Evolutionary conservation across 2,329 filamentous ascomycete species (phyloP).

Genomic region (Aspergillus fijiensis): DNA sequence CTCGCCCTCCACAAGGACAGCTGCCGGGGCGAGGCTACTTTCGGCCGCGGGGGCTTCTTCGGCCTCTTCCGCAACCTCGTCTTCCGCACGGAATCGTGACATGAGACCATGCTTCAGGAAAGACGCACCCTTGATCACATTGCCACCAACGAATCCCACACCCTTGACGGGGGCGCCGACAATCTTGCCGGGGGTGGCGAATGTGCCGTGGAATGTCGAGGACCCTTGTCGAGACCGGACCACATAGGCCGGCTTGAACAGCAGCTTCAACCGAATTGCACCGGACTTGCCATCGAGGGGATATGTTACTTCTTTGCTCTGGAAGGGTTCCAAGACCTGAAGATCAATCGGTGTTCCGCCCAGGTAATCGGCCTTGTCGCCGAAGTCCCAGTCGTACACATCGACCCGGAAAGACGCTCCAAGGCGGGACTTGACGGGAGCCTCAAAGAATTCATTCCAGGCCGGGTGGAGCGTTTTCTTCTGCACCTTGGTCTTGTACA

Average conservation of each 20-base stretch:
- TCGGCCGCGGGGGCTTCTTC: conserved; percentile 17
- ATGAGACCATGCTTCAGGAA: conserved; percentile 86
- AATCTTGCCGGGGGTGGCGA: conserved; percentile 81
- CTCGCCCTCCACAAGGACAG: conserved; percentile 32
- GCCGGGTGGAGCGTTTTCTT: conserved; percentile 95
- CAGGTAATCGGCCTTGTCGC: conserved; percentile 89
- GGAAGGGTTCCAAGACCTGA: conserved; percentile 79
- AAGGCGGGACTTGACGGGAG: conserved; percentile 77
- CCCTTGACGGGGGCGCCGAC: conserved; percentile 96
- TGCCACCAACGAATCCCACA: conserved; percentile 74
- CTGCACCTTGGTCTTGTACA: conserved; percentile 92
- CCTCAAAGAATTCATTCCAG: conserved; percentile 97
- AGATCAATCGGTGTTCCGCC: conserved; percentile 75
- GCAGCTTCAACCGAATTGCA: conserved; percentile 72
- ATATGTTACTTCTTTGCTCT: conserved; percentile 70
- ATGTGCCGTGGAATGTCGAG: conserved; percentile 88
- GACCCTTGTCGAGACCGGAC: conserved; percentile 83
- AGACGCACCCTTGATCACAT: conserved; percentile 83
- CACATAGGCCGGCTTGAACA: conserved; percentile 93
- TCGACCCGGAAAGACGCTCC: conserved; percentile 78
- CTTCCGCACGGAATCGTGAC: conserved; percentile 49
- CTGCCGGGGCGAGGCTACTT: conserved; percentile 17
- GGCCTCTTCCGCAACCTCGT: conserved; percentile 26
- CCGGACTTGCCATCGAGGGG: conserved; percentile 87
- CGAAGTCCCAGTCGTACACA: conserved; percentile 95